A percentile compares a stretch with the other conserved stretches of the same genome.
Evolutionary conservation across 768 basidiomycete species (phyloP).

Genomic region (Mycena kentingensis): DNA sequence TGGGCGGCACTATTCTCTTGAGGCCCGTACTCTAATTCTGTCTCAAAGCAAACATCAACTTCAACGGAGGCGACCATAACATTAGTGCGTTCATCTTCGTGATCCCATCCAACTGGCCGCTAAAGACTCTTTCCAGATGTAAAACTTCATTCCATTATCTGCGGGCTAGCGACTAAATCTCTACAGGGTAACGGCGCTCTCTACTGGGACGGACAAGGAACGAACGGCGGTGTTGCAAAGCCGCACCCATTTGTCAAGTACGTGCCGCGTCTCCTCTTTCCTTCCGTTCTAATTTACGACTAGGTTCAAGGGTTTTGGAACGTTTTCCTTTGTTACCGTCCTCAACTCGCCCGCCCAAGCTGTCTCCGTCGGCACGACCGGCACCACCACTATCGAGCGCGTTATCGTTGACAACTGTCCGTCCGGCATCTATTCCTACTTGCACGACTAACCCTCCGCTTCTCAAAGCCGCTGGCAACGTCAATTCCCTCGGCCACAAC

Average conservation of each 20-base stretch:
- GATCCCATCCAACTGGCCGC: too few relatives aligned
- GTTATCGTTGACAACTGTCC: slow-evolving; percentile 21
- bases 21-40: background rate
- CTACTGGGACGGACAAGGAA: slow-evolving; percentile 24
- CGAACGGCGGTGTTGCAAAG: slow-evolving; percentile 24
- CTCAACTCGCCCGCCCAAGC: slow-evolving; percentile 22
- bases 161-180: too few relatives aligned
- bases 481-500: slow-evolving; percentile 20
- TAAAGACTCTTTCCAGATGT: too few relatives aligned
- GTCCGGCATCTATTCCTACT: background rate
- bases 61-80: slow-evolving; percentile 18
- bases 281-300: too few relatives aligned
- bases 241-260: slow-evolving; percentile 24
- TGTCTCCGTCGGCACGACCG: slow-evolving; percentile 19
- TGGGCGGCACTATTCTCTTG: background rate
- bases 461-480: slow-evolving; percentile 14
- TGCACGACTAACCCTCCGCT: background rate
- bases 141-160: background rate
- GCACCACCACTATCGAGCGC: slow-evolving; percentile 5
- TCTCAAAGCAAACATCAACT: slow-evolving; percentile 4
- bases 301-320: slow-evolving; percentile 21
- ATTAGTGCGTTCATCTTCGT: slow-evolving; percentile 7
- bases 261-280: background rate
- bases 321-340: slow-evolving; percentile 19
- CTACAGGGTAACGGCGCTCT: slow-evolving; percentile 16